A percentile compares a stretch with the other conserved stretches of the same genome.
These are phyloP conservation scores for Jatropha curcas DNA, from an alignment of 345 rosid genomes.

Conservation along the genomic window DNA sequence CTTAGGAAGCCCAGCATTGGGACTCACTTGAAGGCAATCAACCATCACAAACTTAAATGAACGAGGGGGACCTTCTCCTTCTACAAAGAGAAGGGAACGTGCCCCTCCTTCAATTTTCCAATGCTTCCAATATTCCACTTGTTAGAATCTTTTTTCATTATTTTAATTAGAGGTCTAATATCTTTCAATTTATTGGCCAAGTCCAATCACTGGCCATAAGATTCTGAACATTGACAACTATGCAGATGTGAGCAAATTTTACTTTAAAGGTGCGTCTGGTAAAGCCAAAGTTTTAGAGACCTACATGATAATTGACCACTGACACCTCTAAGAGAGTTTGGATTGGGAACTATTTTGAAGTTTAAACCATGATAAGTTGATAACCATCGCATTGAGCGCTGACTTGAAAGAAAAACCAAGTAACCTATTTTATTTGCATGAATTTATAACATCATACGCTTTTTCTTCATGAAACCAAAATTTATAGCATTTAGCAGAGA, in stretches of 20 bases:
- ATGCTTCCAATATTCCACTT: too few relatives aligned
- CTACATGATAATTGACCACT: not conserved
- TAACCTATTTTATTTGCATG: not conserved
- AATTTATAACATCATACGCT: not conserved
- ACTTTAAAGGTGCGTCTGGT: not conserved
- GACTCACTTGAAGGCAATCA: too few relatives aligned
- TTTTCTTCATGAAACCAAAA: not conserved
- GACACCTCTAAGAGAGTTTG: not conserved
- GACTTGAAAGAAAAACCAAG: not conserved
- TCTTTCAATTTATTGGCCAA: too few relatives aligned
- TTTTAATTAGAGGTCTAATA: too few relatives aligned
- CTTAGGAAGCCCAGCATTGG: too few relatives aligned
- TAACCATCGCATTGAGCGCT: not conserved
- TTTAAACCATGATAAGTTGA: not conserved
- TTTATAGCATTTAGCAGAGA: not conserved
- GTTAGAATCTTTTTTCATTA: too few relatives aligned
- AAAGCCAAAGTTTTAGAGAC: not conserved
- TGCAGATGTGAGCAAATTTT: not conserved
- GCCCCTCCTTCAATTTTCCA: too few relatives aligned
- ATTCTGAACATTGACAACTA: not conserved
- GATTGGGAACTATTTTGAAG: not conserved
- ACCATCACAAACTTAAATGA: too few relatives aligned
- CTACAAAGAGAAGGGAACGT: too few relatives aligned
- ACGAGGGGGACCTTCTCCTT: too few relatives aligned
- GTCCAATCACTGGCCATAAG: not conserved